Evolutionary conservation across 495 filamentous ascomycete species (phyloP).

Genomic region (Tuber borchii): DNA sequence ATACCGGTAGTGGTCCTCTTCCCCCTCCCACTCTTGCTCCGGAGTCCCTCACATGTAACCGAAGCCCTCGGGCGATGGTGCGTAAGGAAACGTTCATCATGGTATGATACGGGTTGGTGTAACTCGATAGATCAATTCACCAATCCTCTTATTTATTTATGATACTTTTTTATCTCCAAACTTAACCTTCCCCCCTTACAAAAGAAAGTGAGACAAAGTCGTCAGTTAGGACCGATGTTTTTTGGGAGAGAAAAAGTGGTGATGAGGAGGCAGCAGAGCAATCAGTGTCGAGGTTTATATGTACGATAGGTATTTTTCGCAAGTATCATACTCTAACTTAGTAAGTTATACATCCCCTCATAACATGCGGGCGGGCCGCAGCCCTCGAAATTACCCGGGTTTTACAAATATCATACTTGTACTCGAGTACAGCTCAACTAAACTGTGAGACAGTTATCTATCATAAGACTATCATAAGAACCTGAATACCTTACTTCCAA

Average conservation of each 20-base stretch:
- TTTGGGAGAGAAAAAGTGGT: background rate
- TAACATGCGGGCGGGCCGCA: background rate
- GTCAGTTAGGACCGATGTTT: background rate
- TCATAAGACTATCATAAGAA: no score
- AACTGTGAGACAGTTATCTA: no score
- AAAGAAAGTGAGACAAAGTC: background rate
- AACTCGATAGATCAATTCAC: background rate
- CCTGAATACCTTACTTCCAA: no score
- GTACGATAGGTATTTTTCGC: background rate
- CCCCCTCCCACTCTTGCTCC: background rate
- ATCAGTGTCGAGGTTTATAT: background rate
- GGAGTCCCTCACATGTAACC: background rate
- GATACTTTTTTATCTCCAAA: background rate
- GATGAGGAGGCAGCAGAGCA: background rate
- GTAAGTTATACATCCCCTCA: no score
- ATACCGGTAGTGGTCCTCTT: background rate
- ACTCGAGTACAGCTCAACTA: no score
- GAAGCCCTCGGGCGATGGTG: background rate
- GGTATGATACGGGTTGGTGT: background rate
- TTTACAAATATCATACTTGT: no score
- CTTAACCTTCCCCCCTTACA: background rate
- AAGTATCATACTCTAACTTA: no score
- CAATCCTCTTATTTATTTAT: background rate
- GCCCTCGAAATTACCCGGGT: background rate
- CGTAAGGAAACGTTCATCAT: background rate